Percentiles rank a stretch among this genome's conserved stretches.
phyloP scores from a whole-genome alignment of 495 filamentous ascomycete genomes.

The Penicillium silybi region DNA sequence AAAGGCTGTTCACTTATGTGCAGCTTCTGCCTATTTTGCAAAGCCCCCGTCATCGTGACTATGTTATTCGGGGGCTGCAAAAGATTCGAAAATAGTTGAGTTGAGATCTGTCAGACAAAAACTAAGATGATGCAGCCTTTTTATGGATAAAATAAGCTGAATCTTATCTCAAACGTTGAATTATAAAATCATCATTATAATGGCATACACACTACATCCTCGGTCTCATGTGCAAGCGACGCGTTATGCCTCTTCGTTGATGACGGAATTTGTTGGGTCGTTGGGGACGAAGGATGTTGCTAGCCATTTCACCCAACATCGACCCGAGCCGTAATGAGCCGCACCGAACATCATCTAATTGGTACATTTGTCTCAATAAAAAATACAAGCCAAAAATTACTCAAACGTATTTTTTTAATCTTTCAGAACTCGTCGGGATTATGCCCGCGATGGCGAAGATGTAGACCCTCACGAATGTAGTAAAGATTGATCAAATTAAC shows the following conservation, averaged over 20 bases:
- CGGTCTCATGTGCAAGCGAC: neutral
- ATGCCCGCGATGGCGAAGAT: neutral
- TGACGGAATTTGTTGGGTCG: conserved; percentile 9
- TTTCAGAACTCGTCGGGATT: too few species aligned
- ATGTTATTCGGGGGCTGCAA: neutral
- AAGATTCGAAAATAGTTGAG: neutral
- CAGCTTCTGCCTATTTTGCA: conserved; percentile 16
- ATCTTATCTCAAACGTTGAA: neutral
- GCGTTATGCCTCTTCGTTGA: neutral
- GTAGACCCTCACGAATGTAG: neutral
- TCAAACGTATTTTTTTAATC: too few species aligned
- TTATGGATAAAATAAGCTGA: neutral
- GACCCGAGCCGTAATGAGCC: neutral
- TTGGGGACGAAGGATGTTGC: conserved; percentile 5
- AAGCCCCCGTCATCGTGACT: conserved; percentile 1
- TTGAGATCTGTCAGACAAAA: neutral
- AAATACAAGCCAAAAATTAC: too few species aligned
- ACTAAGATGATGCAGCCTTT: neutral
- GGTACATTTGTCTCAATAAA: too few species aligned
- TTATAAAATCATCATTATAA: neutral
- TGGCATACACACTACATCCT: neutral
- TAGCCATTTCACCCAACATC: neutral
- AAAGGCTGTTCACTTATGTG: conserved; percentile 56
- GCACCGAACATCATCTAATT: neutral
- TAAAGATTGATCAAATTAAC: neutral